Conservation (phyloP, 1,139 yeast genomes). For the Saccharomyces hybrid region DNA sequence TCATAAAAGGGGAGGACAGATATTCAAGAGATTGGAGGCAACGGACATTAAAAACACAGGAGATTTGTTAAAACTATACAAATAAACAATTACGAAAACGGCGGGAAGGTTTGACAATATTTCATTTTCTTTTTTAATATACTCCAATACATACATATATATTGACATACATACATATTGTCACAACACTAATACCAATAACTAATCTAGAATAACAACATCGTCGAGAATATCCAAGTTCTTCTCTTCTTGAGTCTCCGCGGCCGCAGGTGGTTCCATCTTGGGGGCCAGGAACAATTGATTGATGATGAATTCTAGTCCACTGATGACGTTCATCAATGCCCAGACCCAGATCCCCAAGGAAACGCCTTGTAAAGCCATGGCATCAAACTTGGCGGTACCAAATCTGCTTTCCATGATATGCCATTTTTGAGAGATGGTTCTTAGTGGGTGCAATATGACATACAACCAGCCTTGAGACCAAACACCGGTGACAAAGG, state of each 20-base stretch:
- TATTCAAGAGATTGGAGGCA: neutral
- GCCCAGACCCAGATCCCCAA: constrained; percentile 33
- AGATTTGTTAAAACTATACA: neutral
- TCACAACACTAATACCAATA: neutral
- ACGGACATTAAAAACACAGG: constrained; percentile 1
- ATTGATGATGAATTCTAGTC: constrained; percentile 22
- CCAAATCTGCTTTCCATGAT: constrained; percentile 1
- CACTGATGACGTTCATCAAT: constrained; percentile 22
- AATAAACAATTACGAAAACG: neutral
- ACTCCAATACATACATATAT: neutral
- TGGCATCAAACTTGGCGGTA: constrained; percentile 1
- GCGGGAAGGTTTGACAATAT: neutral
- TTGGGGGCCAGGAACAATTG: constrained; percentile 9
- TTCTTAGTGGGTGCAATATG: constrained; percentile 24
- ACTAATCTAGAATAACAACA: neutral
- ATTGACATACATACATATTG: neutral
- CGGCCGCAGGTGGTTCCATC: neutral
- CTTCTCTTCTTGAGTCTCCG: neutral
- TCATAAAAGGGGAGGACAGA: neutral
- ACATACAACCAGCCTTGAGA: constrained; percentile 28
- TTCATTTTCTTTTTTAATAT: neutral
- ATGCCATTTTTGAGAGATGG: constrained; percentile 1
- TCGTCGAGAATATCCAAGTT: neutral
- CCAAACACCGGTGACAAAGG: constrained; percentile 24
- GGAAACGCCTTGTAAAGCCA: constrained; percentile 23